Evolutionary conservation across 768 basidiomycete genomes (phyloP), one percentile per base, ranked within the genome.

Genomic region (Mycena amicta): DNA sequence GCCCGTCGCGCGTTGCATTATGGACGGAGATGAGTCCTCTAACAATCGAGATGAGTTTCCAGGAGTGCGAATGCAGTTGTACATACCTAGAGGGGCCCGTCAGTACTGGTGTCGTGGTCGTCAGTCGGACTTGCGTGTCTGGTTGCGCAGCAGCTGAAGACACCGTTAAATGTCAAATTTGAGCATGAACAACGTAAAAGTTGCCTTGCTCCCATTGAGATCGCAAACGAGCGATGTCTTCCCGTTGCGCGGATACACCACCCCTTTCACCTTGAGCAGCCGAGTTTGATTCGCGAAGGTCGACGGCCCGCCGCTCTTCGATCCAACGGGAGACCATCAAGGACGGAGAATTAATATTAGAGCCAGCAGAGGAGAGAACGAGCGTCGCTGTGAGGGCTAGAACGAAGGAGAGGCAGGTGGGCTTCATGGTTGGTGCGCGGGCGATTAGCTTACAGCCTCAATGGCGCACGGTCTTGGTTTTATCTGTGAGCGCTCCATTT

Each of bases 1-100:
- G 57, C 5, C 62, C 62, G 30, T 52, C 51, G 20, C 52, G 33
- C 18, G 26, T 49, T 12, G 43, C 51, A 8, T 31, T 45, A 29
- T 61, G 62, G 6, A 66, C 56, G 18, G 65, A 55, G 18, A 66
- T 66, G 26, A 63, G 55, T 5, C 65, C 65, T 4, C 59, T 37
- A 16, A 49, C n/a, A n/a, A n/a, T n/a, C n/a, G n/a, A n/a, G n/a
- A n/a, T n/a, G n/a, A n/a, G n/a, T n/a, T n/a, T n/a, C n/a, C n/a
- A n/a, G n/a, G n/a, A n/a, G n/a, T n/a, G n/a, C n/a, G n/a, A n/a
- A n/a, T n/a, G n/a, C n/a, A n/a, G n/a, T n/a, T n/a, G n/a, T n/a
- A n/a, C n/a, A n/a, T n/a, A n/a, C 33, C 33, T 8, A 37, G 33
- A 37, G 18, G 43, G 43, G 22, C 43, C 22, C 8, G 22, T 23